Evolutionary conservation across 2,329 filamentous ascomycete genomes (phyloP).

Genomic region (Alternaria ventricosa): DNA sequence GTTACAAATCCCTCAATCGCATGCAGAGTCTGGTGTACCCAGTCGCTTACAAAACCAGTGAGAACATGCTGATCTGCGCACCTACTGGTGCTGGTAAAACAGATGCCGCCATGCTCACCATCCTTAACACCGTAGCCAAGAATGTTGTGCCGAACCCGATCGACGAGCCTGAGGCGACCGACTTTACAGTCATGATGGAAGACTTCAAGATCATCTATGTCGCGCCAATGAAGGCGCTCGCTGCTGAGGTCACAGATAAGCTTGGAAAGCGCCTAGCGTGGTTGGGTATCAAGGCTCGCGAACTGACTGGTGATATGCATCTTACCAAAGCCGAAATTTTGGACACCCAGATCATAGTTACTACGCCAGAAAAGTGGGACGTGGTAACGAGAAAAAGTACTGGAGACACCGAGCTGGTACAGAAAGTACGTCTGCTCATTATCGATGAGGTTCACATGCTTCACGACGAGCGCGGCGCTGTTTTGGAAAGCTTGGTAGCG

Average conservation of each 20-base stretch:
- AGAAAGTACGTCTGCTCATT: conserved; percentile 94
- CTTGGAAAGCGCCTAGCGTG: conserved; percentile 89
- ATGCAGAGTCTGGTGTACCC: conserved; percentile 98
- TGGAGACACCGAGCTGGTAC: conserved; percentile 94
- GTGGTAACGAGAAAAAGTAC: conserved; percentile 97
- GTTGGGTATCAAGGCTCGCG: conserved; percentile 89
- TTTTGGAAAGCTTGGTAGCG: conserved; percentile 93
- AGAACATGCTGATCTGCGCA: conserved; percentile 98
- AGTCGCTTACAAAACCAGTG: conserved; percentile 91
- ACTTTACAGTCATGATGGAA: conserved; percentile 82
- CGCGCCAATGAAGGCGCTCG: conserved; percentile 97
- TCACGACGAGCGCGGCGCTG: conserved; percentile 94
- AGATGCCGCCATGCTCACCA: conserved; percentile 95
- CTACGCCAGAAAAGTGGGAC: conserved; percentile 99
- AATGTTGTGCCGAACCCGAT: conserved; percentile 81
- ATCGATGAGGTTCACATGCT: conserved; percentile 99
- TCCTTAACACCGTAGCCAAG: conserved; percentile 87
- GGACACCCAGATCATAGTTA: conserved; percentile 96
- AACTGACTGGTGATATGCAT: conserved; percentile 98
- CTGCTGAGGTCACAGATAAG: conserved; percentile 95
- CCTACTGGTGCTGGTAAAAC: conserved; percentile 99
- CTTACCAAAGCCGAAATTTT: conserved; percentile 95
- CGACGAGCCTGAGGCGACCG: conserved; percentile 72
- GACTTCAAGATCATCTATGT: conserved; percentile 99
- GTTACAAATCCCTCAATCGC: conserved; percentile 90